Base-by-base conservation (phyloP, 805 yeast genomes). In the Candida michaelii region DNA sequence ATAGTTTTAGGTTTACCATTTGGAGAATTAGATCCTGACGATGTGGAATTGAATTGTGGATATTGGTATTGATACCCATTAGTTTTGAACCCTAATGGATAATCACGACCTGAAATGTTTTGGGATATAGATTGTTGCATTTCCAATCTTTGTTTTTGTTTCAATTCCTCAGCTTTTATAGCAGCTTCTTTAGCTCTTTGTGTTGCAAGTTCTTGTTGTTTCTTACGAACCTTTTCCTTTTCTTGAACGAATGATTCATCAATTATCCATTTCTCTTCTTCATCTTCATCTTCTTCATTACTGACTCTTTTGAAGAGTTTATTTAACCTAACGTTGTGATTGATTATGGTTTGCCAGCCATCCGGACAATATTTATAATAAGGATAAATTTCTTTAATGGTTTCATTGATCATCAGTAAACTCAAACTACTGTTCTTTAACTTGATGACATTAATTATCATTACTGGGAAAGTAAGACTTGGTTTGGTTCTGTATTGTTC, bases 301-400 rank as follows among this genome's bases (percentile, higher is more conserved):
- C 8, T 21, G 23, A 79, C 74, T 16, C 30, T 13, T 40, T 55
- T 55, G 67, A 91, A 93, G 5, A 91, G 82, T 64, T 88, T 89
- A 64, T 89, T 89, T 51, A 89, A 72, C 16, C 91, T 84, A 30
- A 93, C 71, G 54, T 89, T 90, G 65, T 93, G 99, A 39, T 95
- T 77, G 14, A 93, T 95, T 0, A 95, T 81, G 56, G 87, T 84
- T 66, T 93, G 99, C 99, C 99, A 93, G 2, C 98, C 98, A 61
- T 89, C 96, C 0, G 95, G 91, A 55, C 97, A 90, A 63, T 88
- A 91, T 54, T 83, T 78, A 65, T 88, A 93, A 66, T 87, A 93
- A 2, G 98, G 98, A 63, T 85, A 91, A 10, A 86, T 62, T 33
- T 87, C 95, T 61, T 86, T 85, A 37, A 93, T 89, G 1, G 89